Conservation (phyloP, 176 grass and related monocot genomes). For the Oryza brachyantha region DNA sequence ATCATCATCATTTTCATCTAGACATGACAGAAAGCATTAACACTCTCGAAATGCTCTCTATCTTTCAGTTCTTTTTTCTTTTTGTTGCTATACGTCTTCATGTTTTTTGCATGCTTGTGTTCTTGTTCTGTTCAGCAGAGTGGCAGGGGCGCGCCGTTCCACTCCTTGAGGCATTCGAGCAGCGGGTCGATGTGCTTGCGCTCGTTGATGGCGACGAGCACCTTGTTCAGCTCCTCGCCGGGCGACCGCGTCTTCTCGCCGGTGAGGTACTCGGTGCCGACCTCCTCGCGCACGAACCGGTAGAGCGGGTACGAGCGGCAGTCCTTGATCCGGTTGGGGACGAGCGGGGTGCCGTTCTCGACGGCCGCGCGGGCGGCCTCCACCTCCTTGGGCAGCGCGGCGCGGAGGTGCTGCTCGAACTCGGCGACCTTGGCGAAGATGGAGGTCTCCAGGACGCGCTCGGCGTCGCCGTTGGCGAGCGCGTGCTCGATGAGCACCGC, state of each 20-base stretch:
- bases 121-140: constrained; percentile 40
- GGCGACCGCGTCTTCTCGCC: constrained; percentile 76
- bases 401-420: constrained; percentile 61
- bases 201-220: constrained; percentile 77
- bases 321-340: constrained; percentile 62
- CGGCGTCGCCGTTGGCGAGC: constrained; percentile 59
- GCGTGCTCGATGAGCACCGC: constrained; percentile 76
- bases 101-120: background rate
- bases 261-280: constrained; percentile 61
- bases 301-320: constrained; percentile 80
- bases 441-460: constrained; percentile 56
- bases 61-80: background rate
- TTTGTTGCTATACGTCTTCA: constrained; percentile 26
- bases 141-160: constrained; percentile 79
- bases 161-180: constrained; percentile 75
- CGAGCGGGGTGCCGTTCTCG: constrained; percentile 59
- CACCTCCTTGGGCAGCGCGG: constrained; percentile 68
- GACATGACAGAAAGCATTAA: constrained; percentile 14
- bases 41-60: constrained; percentile 11
- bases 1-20: constrained; percentile 29
- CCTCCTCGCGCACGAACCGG: constrained; percentile 66
- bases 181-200: constrained; percentile 75
- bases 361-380: constrained; percentile 60
- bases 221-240: constrained; percentile 76
- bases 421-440: constrained; percentile 74